Base-by-base conservation (phyloP, 306 rosid genomes). In the Glycine latifolia region DNA sequence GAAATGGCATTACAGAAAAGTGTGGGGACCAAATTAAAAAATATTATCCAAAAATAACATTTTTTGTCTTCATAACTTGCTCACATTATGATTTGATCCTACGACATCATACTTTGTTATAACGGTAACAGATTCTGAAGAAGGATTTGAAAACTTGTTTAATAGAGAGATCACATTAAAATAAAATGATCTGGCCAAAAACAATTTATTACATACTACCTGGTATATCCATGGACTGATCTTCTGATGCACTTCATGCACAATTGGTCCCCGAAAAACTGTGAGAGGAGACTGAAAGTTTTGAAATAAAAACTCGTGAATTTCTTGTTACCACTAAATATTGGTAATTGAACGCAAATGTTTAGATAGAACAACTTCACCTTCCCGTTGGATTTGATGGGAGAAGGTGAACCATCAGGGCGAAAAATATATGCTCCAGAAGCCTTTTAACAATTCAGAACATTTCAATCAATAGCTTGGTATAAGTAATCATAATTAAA, bases 341-440 rank as follows among this genome's bases (percentile, higher is more conserved):
- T 62, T 8, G 37, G 20, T 68, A 53, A 63, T 14, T 62, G 75
- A 79, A 31, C 17, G 31, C 35, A 50, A 68, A 66, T 48, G 43
- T 26, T 60, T 65, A 26, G 43, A 58, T 17, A 60, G 46, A 26
- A 66, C 10, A 43, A 61, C 3, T 61, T 85, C 59, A 89, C 92
- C 92, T 80, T 62, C n/a, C 17, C 4, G 31, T 74, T 26, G 71
- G 74, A 15, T 26, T 53, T 78, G 55, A 89, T 71, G 70, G 80
- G 87, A 74, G 26, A 13, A 16, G 92, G 67, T 74, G 92, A 58
- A 80, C 84, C 89, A 73, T 83, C 79, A 35, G 92, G 92, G 59
- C 90, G 87, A 61, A 89, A 89, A 81, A 89, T 46, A 37, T 89
- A 89, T 58, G 92, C 92, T 74, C 92, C 92, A 37, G 92, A 89